Evolutionary conservation across 2,329 filamentous ascomycete genomes (phyloP).

Genomic region (Botrytis byssoidea): DNA sequence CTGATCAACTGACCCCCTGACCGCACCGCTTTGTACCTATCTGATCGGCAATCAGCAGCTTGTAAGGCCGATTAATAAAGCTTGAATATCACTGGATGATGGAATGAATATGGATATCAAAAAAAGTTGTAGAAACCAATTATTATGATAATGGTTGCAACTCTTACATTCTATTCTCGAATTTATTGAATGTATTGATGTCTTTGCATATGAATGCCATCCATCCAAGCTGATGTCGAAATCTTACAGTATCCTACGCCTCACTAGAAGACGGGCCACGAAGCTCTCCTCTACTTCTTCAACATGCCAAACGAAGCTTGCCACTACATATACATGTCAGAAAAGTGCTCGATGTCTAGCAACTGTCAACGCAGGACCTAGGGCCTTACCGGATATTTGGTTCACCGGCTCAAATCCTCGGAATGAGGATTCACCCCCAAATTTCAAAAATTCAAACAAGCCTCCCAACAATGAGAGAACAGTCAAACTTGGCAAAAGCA

Average conservation of each 20-base stretch:
- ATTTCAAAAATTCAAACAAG: background rate
- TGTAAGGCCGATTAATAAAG: conserved; percentile 14
- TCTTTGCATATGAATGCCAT: conserved; percentile 23
- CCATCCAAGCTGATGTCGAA: conserved; percentile 37
- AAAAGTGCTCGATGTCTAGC: conserved; percentile 29
- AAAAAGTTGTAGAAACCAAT: conserved; percentile 5
- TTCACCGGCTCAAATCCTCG: conserved; percentile 44
- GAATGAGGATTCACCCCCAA: conserved; percentile 21
- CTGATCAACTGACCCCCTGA: conserved; percentile 10
- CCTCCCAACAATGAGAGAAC: conserved; percentile 54
- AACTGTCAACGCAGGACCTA: conserved; percentile 31
- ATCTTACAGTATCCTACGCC: conserved; percentile 30
- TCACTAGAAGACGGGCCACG: conserved; percentile 18
- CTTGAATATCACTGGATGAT: conserved; percentile 6
- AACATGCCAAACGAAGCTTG: conserved; percentile 16
- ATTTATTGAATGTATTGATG: conserved; percentile 25
- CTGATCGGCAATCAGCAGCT: conserved; percentile 18
- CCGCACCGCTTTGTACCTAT: conserved; percentile 13
- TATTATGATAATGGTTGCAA: background rate
- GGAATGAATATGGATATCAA: background rate
- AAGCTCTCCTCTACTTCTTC: conserved; percentile 21
- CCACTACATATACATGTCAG: background rate
- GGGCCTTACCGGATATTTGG: conserved; percentile 43
- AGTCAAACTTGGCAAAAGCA: conserved; percentile 49
- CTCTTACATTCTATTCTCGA: background rate